Conservation (phyloP, 345 rosid species). For the Limnanthes douglasii region DNA sequence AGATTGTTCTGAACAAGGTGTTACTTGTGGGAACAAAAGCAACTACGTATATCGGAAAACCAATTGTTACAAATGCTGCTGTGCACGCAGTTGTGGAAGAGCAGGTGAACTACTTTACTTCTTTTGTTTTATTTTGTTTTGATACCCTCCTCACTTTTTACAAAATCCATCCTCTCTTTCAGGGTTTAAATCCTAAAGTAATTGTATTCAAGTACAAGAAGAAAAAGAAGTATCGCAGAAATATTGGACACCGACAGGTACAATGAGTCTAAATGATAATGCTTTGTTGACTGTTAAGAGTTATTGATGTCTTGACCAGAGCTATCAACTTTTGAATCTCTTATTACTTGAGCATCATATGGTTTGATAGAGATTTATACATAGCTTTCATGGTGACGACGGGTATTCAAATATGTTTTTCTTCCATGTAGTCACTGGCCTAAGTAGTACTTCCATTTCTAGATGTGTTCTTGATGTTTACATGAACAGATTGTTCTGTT, state of each 20-base stretch:
- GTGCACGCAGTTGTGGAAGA: slow-evolving; percentile 94
- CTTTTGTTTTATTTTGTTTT: not conserved
- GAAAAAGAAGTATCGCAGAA: slow-evolving; percentile 91
- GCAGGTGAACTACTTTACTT: slow-evolving; percentile 31
- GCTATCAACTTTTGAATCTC: too few relatives aligned
- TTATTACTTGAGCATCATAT: too few relatives aligned
- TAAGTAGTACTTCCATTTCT: too few relatives aligned
- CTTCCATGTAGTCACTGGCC: too few relatives aligned
- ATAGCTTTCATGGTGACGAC: too few relatives aligned
- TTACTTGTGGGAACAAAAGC: slow-evolving; percentile 90
- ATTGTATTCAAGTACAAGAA: slow-evolving; percentile 86
- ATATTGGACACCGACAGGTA: slow-evolving; percentile 98
- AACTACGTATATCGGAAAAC: slow-evolving; percentile 73
- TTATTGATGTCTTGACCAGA: too few relatives aligned
- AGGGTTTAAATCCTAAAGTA: slow-evolving; percentile 79
- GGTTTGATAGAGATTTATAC: too few relatives aligned
- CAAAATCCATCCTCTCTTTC: slow-evolving; percentile 7
- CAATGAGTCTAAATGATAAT: too few relatives aligned
- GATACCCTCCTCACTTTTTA: not conserved
- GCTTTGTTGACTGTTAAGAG: too few relatives aligned
- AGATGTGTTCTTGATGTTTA: too few relatives aligned
- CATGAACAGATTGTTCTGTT: not conserved
- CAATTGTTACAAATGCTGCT: slow-evolving; percentile 82
- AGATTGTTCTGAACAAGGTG: slow-evolving; percentile 83
- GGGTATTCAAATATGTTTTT: too few relatives aligned